These are phyloP conservation scores for Castanea mollissima DNA, from an alignment of 306 rosid species.

Conservation along the genomic window DNA sequence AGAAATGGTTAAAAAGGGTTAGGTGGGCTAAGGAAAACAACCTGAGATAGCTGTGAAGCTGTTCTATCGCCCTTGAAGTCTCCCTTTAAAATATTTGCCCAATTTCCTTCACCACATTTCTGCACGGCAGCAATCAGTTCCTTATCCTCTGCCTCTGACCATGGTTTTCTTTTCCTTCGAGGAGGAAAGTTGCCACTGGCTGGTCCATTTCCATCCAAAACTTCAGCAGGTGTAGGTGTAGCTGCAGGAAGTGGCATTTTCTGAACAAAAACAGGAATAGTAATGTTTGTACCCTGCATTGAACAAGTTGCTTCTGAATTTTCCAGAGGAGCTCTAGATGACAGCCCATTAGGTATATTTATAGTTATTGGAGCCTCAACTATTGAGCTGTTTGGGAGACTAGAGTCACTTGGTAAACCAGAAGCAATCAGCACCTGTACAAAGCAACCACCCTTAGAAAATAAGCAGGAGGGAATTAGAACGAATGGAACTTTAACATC, in stretches of 20 bases:
- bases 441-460: conserved; percentile 19
- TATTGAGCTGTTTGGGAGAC: conserved; percentile 51
- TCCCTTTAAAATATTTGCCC: conserved; percentile 75
- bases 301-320: conserved; percentile 45
- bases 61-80: conserved; percentile 70
- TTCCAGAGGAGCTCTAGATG: conserved; percentile 37
- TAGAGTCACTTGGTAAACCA: conserved; percentile 55
- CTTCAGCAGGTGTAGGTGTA: conserved; percentile 46
- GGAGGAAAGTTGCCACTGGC: conserved; percentile 34
- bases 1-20: conserved; percentile 7
- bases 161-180: conserved; percentile 72
- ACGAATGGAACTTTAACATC: conserved; percentile 12
- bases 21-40: conserved; percentile 28
- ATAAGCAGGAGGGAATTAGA: conserved; percentile 10
- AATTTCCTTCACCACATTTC: conserved; percentile 84
- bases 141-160: conserved; percentile 92
- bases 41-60: conserved; percentile 87
- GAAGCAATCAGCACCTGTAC: conserved; percentile 76
- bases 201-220: conserved; percentile 49
- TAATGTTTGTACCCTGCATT: conserved; percentile 47
- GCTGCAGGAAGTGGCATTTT: conserved; percentile 54
- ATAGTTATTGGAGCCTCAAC: conserved; percentile 85
- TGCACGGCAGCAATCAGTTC: conserved; percentile 73
- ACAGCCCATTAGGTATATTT: conserved; percentile 54
- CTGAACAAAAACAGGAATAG: conserved; percentile 77